Evolutionary conservation across 2,329 filamentous ascomycete genomes (phyloP).

Genomic region (Pseudopithomyces maydicus): DNA sequence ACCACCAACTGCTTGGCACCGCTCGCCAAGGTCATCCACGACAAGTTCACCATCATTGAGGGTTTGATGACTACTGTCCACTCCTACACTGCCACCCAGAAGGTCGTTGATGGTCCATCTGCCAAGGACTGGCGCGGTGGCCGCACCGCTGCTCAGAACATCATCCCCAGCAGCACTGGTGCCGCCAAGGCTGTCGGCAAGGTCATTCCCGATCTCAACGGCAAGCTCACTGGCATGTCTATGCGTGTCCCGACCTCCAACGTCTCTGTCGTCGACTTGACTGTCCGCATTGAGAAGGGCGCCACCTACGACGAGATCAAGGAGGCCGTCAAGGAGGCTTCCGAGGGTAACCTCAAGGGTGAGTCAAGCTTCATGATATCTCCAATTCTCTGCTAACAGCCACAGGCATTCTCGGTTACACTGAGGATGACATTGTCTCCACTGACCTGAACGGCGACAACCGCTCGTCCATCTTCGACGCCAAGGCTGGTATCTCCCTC

Average conservation of each 20-base stretch:
- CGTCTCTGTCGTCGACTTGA: conserved; percentile 98
- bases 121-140: conserved; percentile 99
- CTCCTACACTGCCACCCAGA: conserved; percentile 99
- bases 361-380: conserved; percentile 39
- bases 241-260: conserved; percentile 99
- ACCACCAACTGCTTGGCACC: conserved; percentile 99
- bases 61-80: conserved; percentile 99
- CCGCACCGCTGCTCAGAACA: conserved; percentile 98
- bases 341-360: conserved; percentile 86
- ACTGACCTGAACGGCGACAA: conserved; percentile 90
- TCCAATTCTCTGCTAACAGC: conserved; percentile 24
- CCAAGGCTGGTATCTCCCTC: conserved; percentile 97
- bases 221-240: conserved; percentile 99
- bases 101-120: conserved; percentile 98
- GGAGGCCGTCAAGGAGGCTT: conserved; percentile 80
- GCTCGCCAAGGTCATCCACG: conserved; percentile 98
- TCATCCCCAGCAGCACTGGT: conserved; percentile 98
- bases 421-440: conserved; percentile 96
- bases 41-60: conserved; percentile 97
- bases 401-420: conserved; percentile 86
- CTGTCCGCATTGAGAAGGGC: conserved; percentile 88
- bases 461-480: conserved; percentile 97
- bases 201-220: conserved; percentile 96
- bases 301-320: conserved; percentile 93
- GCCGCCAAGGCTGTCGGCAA: conserved; percentile 99